phyloP scores from a whole-genome alignment of 2,329 filamentous ascomycete genomes.

The Sporothrix curviconia region DNA sequence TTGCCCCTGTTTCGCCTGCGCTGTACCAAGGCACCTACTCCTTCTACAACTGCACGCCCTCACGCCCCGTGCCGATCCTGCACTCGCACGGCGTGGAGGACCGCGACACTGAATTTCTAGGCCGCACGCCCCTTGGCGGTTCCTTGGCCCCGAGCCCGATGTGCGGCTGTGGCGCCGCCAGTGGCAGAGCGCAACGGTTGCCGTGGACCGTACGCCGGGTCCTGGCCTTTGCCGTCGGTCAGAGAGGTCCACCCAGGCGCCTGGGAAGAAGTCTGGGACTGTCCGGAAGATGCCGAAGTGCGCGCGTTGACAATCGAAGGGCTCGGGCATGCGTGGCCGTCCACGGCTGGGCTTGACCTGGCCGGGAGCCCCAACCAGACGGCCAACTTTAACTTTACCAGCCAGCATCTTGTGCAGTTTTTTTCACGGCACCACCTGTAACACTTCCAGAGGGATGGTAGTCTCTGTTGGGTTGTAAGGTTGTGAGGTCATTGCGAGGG shows the following conservation, averaged over 20 bases:
- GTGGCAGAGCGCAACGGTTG: constrained; percentile 15
- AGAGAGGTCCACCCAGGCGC: constrained; percentile 8
- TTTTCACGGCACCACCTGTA: constrained; percentile 13
- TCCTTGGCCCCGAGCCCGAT: constrained; percentile 13
- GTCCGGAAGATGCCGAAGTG: constrained; percentile 10
- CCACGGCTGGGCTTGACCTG: constrained; percentile 11
- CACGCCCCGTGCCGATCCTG: constrained; percentile 9
- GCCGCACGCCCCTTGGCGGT: constrained; percentile 11
- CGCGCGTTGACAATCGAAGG: constrained; percentile 11
- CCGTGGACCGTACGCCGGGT: neutral
- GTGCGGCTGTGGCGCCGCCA: constrained; percentile 14
- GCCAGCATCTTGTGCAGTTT: constrained; percentile 16
- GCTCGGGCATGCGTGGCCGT: constrained; percentile 14
- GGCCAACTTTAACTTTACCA: constrained; percentile 14
- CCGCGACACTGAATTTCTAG: constrained; percentile 11
- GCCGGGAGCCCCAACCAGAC: constrained; percentile 13
- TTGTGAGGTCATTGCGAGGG: too few species aligned
- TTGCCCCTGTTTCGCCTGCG: constrained; percentile 13
- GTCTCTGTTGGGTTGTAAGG: neutral
- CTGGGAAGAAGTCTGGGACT: constrained; percentile 16
- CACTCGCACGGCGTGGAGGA: constrained; percentile 15
- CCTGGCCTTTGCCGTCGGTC: constrained; percentile 3
- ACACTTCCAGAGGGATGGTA: neutral
- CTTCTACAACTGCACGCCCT: constrained; percentile 14
- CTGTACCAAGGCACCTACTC: constrained; percentile 14